These are phyloP conservation scores for Metschnikowia corniflorae DNA, from an alignment of 805 yeast genomes.

Conservation along the genomic window DNA sequence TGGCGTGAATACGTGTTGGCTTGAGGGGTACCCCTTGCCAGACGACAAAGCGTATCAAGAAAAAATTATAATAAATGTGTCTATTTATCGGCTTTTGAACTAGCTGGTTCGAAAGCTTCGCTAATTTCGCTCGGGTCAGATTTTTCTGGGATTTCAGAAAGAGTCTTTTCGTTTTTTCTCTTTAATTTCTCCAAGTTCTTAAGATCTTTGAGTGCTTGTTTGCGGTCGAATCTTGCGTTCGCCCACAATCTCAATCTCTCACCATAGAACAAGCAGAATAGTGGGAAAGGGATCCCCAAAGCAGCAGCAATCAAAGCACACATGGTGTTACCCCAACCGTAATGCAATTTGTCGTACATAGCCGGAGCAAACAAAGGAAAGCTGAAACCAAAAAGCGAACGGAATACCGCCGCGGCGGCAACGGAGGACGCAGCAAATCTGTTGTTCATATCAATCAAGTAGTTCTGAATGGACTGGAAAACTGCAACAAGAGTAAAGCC, in stretches of 20 bases:
- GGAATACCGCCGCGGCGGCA: conserved; percentile 64
- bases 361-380: conserved; percentile 64
- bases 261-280: conserved; percentile 54
- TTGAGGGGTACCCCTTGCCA: no score
- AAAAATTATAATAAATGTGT: no score
- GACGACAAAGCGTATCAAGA: no score
- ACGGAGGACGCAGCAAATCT: conserved; percentile 65
- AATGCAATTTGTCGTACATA: conserved; percentile 55
- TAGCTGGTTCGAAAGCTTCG: no score
- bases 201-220: conserved; percentile 45
- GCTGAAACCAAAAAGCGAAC: conserved; percentile 64
- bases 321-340: conserved; percentile 70
- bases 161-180: conserved; percentile 15
- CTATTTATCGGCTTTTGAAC: no score
- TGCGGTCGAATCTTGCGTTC: conserved; percentile 45
- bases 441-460: conserved; percentile 69
- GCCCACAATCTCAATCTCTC: conserved; percentile 57
- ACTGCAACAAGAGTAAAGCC: conserved; percentile 58
- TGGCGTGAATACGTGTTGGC: no score
- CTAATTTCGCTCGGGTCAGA: no score
- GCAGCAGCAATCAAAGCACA: conserved; percentile 55
- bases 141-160: no score
- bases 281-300: conserved; percentile 66
- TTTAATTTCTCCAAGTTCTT: conserved; percentile 36
- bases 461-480: conserved; percentile 66